These are phyloP conservation scores for Fusarium pseudoanthophilum DNA, from an alignment of 2,329 filamentous ascomycete genomes.

Conservation along the genomic window DNA sequence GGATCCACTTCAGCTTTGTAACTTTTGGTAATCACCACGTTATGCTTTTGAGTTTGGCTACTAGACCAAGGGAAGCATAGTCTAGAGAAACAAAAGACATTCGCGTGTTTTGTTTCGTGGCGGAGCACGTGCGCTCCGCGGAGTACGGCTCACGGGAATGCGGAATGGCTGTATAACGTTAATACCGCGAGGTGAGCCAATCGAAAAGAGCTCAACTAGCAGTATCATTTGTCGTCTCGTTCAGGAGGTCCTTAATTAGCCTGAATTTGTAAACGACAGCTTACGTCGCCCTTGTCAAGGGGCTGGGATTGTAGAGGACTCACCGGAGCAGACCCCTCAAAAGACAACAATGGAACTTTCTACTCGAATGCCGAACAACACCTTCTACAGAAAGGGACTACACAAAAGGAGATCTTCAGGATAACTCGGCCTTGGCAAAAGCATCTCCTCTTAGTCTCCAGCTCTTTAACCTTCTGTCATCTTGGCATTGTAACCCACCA, in stretches of 20 bases:
- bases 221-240: background rate
- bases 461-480: no score
- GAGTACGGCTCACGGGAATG: no score
- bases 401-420: background rate
- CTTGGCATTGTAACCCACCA: background rate
- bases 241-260: background rate
- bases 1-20: background rate
- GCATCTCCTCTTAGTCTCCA: background rate
- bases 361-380: background rate
- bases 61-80: background rate
- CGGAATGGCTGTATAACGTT: background rate
- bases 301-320: rapidly evolving
- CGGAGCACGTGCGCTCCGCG: background rate
- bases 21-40: background rate
- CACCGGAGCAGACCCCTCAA: background rate
- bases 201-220: background rate
- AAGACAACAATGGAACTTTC: background rate
- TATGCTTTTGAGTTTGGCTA: background rate
- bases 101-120: background rate
- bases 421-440: background rate
- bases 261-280: background rate
- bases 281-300: background rate
- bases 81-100: background rate
- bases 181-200: background rate
- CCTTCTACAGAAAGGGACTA: no score